Percentiles rank a stretch among this genome's conserved stretches.
Conservation (phyloP, 306 rosid species). For the Vigna angularis region DNA sequence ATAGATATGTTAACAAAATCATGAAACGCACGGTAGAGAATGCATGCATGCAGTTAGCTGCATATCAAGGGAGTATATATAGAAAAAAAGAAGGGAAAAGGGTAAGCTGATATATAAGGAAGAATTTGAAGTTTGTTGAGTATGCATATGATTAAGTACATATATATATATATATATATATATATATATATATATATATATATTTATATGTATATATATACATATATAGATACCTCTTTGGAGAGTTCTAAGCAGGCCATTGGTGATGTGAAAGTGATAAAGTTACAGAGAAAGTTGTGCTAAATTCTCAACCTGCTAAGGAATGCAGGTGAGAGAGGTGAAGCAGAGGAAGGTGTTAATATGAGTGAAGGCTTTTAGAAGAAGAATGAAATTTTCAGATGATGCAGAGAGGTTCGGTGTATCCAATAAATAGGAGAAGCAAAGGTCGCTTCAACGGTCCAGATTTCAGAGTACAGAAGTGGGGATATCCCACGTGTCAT, state of each 20-base stretch:
- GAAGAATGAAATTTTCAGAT: constrained; percentile 44
- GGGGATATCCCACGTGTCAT: constrained; percentile 63
- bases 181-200: neutral
- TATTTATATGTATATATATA: neutral
- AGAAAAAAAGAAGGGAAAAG: neutral
- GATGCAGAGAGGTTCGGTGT: constrained; percentile 48
- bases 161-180: neutral
- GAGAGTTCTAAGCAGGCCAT: constrained; percentile 67
- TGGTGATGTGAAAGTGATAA: constrained; percentile 24
- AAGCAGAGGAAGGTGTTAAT: constrained; percentile 35
- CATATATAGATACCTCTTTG: constrained; percentile 58
- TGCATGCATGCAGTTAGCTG: neutral
- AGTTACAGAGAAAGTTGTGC: constrained; percentile 8
- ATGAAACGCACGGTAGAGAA: neutral
- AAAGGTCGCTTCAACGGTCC: constrained; percentile 58
- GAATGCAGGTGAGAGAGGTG: constrained; percentile 24
- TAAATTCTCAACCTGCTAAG: constrained; percentile 8
- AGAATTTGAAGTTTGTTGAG: neutral
- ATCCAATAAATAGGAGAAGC: constrained; percentile 63
- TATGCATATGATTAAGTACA: too few species aligned
- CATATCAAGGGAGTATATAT: neutral
- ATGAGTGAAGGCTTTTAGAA: constrained; percentile 36
- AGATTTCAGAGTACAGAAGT: constrained; percentile 53
- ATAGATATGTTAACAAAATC: neutral
- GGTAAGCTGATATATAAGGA: neutral